Evolutionary conservation across 371 early-diverging fungal species (phyloP).

Genomic region (Dichotomocladium elegans): DNA sequence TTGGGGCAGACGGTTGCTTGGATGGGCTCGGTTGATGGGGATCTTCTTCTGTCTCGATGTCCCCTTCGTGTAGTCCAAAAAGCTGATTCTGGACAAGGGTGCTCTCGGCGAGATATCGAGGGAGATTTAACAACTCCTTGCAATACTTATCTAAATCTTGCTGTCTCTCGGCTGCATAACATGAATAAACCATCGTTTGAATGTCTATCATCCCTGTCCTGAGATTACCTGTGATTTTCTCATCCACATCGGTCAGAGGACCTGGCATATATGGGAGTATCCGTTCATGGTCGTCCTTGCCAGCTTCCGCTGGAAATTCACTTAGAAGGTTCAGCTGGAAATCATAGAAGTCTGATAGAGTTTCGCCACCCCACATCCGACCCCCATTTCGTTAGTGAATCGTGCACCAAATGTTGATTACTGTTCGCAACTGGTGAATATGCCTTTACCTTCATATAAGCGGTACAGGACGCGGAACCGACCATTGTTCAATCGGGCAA

Average conservation of each 20-base stretch:
- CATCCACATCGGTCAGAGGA: slow-evolving; percentile 53
- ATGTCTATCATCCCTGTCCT: slow-evolving; percentile 1
- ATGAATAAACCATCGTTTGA: background rate
- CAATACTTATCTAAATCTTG: slow-evolving; percentile 67
- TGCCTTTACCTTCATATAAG: slow-evolving; percentile 56
- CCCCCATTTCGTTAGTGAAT: no score
- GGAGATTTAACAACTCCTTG: slow-evolving; percentile 56
- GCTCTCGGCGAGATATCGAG: slow-evolving; percentile 54
- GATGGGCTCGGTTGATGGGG: background rate
- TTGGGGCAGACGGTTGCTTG: background rate
- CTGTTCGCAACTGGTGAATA: background rate
- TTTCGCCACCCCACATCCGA: background rate
- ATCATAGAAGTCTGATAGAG: slow-evolving; percentile 64
- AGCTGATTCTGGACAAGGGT: slow-evolving; percentile 52
- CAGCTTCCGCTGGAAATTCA: slow-evolving; percentile 72
- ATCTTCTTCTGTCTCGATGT: slow-evolving; percentile 46
- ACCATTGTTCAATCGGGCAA: slow-evolving; percentile 50
- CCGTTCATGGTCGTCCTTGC: slow-evolving; percentile 60
- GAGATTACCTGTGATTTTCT: slow-evolving; percentile 43
- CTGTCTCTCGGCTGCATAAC: slow-evolving; percentile 46
- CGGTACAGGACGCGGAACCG: slow-evolving; percentile 58
- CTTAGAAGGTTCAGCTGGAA: slow-evolving; percentile 74
- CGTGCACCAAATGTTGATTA: background rate
- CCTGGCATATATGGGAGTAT: slow-evolving; percentile 78
- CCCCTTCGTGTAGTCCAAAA: slow-evolving; percentile 65